These are phyloP conservation scores for Clavispora vitiphila DNA, from an alignment of 805 yeast species.

Conservation along the genomic window DNA sequence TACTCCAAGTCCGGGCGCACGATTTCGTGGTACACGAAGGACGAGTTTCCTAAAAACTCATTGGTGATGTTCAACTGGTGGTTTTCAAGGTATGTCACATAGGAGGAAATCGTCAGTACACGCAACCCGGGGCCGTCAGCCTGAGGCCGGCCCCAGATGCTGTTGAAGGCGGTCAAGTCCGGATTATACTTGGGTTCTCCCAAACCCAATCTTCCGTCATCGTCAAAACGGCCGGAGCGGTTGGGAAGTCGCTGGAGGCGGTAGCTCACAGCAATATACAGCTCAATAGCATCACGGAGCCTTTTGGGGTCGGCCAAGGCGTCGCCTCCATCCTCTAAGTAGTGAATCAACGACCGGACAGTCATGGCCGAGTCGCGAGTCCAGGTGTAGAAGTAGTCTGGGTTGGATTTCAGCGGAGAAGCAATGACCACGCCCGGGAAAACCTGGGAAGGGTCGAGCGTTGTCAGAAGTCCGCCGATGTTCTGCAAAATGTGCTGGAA, in stretches of 20 bases:
- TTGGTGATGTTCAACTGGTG: slow-evolving; percentile 16
- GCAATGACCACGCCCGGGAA: slow-evolving; percentile 76
- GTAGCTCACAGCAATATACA: slow-evolving; percentile 57
- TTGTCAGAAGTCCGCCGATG: slow-evolving; percentile 48
- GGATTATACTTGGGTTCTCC: slow-evolving; percentile 89
- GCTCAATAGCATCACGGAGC: slow-evolving; percentile 37
- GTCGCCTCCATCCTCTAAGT: slow-evolving; percentile 38
- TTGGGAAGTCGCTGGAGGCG: slow-evolving; percentile 63
- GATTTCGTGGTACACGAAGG: slow-evolving; percentile 46
- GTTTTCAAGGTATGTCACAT: slow-evolving; percentile 40
- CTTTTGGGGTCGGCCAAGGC: background rate
- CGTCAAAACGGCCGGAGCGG: slow-evolving; percentile 58
- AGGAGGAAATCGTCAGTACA: slow-evolving; percentile 56
- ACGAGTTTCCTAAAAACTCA: slow-evolving; percentile 22
- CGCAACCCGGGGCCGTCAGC: slow-evolving; percentile 92
- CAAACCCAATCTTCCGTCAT: slow-evolving; percentile 44
- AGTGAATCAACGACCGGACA: slow-evolving; percentile 55
- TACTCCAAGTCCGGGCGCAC: slow-evolving; percentile 69
- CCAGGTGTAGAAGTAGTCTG: slow-evolving; percentile 91
- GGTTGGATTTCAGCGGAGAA: slow-evolving; percentile 64
- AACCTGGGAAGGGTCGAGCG: slow-evolving; percentile 28
- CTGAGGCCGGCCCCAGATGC: slow-evolving; percentile 92
- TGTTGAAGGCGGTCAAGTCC: slow-evolving; percentile 57
- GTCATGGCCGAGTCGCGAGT: slow-evolving; percentile 85
- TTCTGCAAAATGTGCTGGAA: slow-evolving; percentile 47